These are phyloP conservation scores for Hanseniaspora gamundiae DNA, from an alignment of 1,139 yeast genomes.

Conservation along the genomic window DNA sequence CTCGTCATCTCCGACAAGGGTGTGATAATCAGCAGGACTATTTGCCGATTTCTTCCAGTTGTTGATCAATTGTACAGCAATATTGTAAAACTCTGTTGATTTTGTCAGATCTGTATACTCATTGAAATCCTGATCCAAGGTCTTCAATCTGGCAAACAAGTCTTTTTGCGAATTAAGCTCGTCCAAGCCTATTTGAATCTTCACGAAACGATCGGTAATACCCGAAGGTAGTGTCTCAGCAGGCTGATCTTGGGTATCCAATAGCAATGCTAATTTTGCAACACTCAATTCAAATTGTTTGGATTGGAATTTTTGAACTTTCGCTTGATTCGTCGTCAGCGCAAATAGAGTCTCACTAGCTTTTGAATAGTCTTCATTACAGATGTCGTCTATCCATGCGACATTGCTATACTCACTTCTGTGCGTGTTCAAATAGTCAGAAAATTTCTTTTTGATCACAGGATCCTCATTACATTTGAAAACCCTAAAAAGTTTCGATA, in stretches of 20 bases:
- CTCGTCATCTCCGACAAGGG: too few species aligned
- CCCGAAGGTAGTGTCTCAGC: conserved; percentile 4
- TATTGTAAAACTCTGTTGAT: conserved; percentile 7
- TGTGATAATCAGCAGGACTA: too few species aligned
- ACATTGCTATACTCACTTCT: conserved; percentile 38
- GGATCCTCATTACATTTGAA: conserved; percentile 45
- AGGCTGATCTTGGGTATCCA: not conserved
- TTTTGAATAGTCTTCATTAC: conserved; percentile 35
- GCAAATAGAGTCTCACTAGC: conserved; percentile 41
- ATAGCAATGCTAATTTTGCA: conserved; percentile 35
- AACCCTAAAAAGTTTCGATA: conserved; percentile 36
- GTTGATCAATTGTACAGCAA: conserved; percentile 7
- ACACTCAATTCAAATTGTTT: conserved; percentile 52
- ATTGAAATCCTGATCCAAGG: conserved; percentile 7
- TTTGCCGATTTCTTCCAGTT: not conserved
- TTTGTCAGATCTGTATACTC: conserved; percentile 13
- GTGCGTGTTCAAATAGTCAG: conserved; percentile 39
- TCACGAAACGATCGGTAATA: conserved; percentile 27
- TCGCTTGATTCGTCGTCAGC: conserved; percentile 27
- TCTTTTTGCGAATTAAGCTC: conserved; percentile 37
- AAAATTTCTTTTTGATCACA: conserved; percentile 28
- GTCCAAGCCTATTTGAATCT: conserved; percentile 38
- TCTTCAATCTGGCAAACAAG: conserved; percentile 27
- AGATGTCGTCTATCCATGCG: conserved; percentile 63
- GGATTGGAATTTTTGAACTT: conserved; percentile 34